Conservation (phyloP, 139 green algal genomes). For the Edaphochlamys debaryana region DNA sequence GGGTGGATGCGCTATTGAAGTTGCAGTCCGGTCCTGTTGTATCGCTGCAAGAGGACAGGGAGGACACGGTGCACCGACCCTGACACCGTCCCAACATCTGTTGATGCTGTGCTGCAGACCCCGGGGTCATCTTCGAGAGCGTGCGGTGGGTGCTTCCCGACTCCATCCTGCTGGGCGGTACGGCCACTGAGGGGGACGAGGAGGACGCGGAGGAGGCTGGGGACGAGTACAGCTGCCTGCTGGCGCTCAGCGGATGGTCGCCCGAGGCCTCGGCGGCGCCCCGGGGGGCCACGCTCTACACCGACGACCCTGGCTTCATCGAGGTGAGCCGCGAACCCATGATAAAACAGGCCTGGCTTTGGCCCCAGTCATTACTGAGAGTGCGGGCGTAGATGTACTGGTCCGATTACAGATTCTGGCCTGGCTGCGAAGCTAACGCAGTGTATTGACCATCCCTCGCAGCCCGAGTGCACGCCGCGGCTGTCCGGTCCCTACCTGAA, state of each 20-base stretch:
- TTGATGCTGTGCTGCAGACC: too few relatives aligned
- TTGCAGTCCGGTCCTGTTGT: background rate
- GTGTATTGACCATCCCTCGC: too few relatives aligned
- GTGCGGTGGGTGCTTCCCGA: constrained; percentile 4
- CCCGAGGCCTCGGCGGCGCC: background rate
- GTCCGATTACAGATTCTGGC: too few relatives aligned
- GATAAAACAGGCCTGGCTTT: too few relatives aligned
- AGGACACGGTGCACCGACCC: too few relatives aligned
- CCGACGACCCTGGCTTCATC: background rate
- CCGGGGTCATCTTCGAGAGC: constrained; percentile 19
- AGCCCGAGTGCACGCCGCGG: constrained; percentile 10
- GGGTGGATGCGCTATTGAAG: too few relatives aligned
- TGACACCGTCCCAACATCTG: too few relatives aligned
- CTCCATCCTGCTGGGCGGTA: constrained; percentile 2
- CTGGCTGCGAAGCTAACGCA: too few relatives aligned
- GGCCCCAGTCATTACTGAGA: too few relatives aligned
- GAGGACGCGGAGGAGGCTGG: background rate
- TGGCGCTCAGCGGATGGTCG: constrained; percentile 16
- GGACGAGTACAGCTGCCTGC: constrained; percentile 32
- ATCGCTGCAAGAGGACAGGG: too few relatives aligned
- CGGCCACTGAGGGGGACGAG: background rate
- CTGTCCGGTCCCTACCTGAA: constrained; percentile 54
- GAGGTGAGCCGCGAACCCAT: too few relatives aligned
- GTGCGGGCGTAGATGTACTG: too few relatives aligned
- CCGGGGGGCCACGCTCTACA: background rate